Percentiles rank a stretch among this genome's conserved stretches.
These are phyloP conservation scores for Avena eriantha DNA, from an alignment of 176 grass and related monocot species.

Conservation along the genomic window DNA sequence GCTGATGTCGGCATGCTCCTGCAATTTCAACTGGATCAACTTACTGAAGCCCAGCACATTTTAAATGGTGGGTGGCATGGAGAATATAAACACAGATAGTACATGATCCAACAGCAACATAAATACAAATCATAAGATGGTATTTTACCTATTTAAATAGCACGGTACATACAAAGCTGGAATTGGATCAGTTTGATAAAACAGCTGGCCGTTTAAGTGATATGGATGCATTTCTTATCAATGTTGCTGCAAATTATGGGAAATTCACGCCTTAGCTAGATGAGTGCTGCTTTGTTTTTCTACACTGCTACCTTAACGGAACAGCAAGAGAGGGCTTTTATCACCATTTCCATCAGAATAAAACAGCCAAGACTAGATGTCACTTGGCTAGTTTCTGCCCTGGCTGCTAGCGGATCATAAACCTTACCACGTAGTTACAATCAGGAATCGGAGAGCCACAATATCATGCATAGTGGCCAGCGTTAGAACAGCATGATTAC, in stretches of 20 bases:
- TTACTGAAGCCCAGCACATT: neutral
- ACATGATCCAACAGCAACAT: neutral
- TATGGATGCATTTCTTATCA: neutral
- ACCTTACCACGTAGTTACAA: constrained; percentile 7
- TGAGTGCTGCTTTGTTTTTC: neutral
- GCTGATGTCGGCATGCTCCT: constrained; percentile 99
- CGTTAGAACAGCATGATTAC: neutral
- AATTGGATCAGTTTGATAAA: neutral
- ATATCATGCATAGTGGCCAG: constrained; percentile 9
- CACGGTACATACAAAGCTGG: neutral
- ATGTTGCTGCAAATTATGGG: constrained; percentile 1
- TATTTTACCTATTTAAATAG: neutral
- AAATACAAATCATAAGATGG: neutral
- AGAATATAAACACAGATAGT: neutral
- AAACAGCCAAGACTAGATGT: neutral
- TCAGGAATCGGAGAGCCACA: neutral
- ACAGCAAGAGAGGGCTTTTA: neutral
- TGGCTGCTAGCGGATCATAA: neutral
- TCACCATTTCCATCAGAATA: constrained; percentile 5
- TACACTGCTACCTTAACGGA: neutral
- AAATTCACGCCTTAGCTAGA: neutral
- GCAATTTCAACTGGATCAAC: constrained; percentile 54
- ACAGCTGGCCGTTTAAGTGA: neutral
- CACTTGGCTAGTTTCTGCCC: neutral
- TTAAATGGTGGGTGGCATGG: neutral